phyloP scores from a whole-genome alignment of 192 early-diverging fungal species.

The Podila minutissima region DNA sequence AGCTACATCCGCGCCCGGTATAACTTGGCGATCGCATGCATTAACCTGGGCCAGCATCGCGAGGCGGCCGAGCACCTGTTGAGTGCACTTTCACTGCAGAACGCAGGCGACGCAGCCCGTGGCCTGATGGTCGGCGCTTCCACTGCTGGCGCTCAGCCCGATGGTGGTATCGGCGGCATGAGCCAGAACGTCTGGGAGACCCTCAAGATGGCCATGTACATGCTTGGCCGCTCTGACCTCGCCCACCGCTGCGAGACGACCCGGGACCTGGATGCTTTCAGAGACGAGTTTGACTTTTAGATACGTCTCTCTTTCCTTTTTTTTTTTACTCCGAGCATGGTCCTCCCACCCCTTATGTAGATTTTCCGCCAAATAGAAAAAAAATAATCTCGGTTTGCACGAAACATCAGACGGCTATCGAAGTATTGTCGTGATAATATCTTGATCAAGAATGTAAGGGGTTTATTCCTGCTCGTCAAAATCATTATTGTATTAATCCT shows the following conservation, averaged over 20 bases:
- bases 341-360: not conserved
- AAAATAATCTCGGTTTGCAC: not conserved
- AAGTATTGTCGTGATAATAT: too few species aligned
- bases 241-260: slow-evolving; percentile 77
- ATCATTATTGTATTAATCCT: not conserved
- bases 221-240: slow-evolving; percentile 85
- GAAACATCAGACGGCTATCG: not conserved
- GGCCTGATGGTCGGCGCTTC: slow-evolving; percentile 41
- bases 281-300: slow-evolving; percentile 88
- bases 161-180: slow-evolving; percentile 63
- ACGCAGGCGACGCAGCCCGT: slow-evolving; percentile 57
- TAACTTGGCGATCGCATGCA: slow-evolving; percentile 93
- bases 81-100: slow-evolving; percentile 87
- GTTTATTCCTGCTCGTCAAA: not conserved
- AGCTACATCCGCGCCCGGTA: slow-evolving; percentile 95
- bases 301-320: not conserved
- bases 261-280: slow-evolving; percentile 84
- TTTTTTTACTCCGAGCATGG: not conserved
- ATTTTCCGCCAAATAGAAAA: not conserved
- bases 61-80: slow-evolving; percentile 95
- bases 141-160: slow-evolving; percentile 43
- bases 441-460: not conserved
- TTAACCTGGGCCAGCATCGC: slow-evolving; percentile 86
- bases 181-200: slow-evolving; percentile 87
- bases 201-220: slow-evolving; percentile 77